A percentile compares a stretch with the other conserved stretches of the same genome.
Evolutionary conservation across 331 rosid species (phyloP).

Genomic region (Quercus tomentella): DNA sequence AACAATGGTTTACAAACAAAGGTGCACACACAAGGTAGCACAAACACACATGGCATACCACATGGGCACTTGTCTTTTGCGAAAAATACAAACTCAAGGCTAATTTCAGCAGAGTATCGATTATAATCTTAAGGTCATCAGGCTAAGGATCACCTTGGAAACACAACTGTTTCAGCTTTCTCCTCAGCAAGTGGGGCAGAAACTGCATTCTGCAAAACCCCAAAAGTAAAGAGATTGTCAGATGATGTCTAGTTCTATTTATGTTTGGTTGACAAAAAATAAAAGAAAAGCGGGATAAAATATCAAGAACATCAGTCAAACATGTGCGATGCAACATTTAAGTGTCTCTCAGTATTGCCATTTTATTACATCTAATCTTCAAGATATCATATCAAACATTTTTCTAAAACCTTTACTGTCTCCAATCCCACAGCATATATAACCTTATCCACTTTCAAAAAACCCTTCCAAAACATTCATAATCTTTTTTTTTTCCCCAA

Average conservation of each 20-base stretch:
- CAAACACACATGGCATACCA: neutral
- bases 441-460: neutral
- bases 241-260: neutral
- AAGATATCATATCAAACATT: neutral
- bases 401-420: neutral
- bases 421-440: neutral
- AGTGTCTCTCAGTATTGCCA: neutral
- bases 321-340: neutral
- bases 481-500: neutral
- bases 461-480: neutral
- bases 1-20: neutral
- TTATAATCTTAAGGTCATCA: neutral
- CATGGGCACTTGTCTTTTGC: neutral
- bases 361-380: neutral
- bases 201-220: slow-evolving; percentile 11
- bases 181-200: neutral
- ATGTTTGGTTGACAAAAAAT: neutral
- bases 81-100: neutral
- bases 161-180: slow-evolving; percentile 1
- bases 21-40: neutral
- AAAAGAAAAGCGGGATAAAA: neutral
- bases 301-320: neutral
- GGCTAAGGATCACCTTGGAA: neutral
- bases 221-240: neutral
- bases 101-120: neutral